phyloP scores from a whole-genome alignment of 2,329 filamentous ascomycete genomes.

The Apiospora phragmitis region DNA sequence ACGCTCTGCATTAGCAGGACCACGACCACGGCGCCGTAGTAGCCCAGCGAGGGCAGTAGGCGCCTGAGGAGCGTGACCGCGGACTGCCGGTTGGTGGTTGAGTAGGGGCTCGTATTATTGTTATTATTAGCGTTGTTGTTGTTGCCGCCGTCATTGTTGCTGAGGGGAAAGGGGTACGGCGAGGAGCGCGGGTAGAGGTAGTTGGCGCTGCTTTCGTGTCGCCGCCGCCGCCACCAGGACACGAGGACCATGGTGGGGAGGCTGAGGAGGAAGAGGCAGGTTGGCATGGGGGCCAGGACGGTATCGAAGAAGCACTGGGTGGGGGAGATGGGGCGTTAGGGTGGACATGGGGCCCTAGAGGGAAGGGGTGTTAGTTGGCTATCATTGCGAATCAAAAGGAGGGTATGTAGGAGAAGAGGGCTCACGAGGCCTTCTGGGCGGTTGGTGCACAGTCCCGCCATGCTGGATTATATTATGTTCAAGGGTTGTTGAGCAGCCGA shows the following conservation, averaged over 20 bases:
- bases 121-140: no score
- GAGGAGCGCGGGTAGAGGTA: constrained; percentile 2
- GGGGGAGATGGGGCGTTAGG: constrained; percentile 20
- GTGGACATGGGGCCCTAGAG: constrained; percentile 14
- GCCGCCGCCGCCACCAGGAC: constrained; percentile 14
- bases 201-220: neutral
- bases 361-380: no score
- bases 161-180: neutral
- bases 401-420: neutral
- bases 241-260: constrained; percentile 19
- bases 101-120: neutral
- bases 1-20: constrained; percentile 25
- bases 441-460: constrained; percentile 15
- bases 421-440: constrained; percentile 17
- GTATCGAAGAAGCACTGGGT: constrained; percentile 30
- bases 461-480: neutral
- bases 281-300: constrained; percentile 25
- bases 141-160: neutral
- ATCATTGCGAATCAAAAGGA: neutral
- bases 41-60: constrained; percentile 18
- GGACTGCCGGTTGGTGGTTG: neutral
- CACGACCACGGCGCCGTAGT: constrained; percentile 25
- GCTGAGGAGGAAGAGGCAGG: constrained; percentile 21
- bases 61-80: constrained; percentile 18
- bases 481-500: no score